Base-by-base conservation (phyloP, 176 grass and related monocot genomes). In the Eragrostis curvula region DNA sequence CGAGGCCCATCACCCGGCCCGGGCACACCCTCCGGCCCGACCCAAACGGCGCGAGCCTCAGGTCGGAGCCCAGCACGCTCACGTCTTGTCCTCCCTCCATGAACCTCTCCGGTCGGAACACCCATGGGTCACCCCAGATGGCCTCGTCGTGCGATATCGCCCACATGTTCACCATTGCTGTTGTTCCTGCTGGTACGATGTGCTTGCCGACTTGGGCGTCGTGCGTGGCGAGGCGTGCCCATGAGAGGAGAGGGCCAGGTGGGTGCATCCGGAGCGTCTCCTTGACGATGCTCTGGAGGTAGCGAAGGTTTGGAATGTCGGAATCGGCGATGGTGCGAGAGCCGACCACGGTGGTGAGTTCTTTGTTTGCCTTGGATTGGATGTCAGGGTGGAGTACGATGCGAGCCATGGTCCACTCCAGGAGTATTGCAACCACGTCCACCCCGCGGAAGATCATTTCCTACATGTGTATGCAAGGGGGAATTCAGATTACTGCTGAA, bases 161-260 rank as follows among this genome's bases (percentile, higher is more conserved):
- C 89, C 80, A 90, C 89, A 90, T 87, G 53, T 87, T 90, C 80
- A 90, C 89, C 84, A 90, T 84, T 0, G 84, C 80, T 2, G 69
- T 90, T 0, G 89, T 90, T 2, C 84, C 89, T 0, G 80, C 68
- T 0, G 69, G 84, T 9, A 90, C 53, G 1, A 87, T 29, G 53
- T 74, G 49, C 53, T 90, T 90, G 11, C 36, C 75, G 3, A 90
- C 75, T 0, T 3, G 44, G 30, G 70, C 11, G 39, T 84, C 88
- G 0, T 10, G 68, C 12, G 64, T 53, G 0, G 84, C 78, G 0
- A 90, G 57, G 3, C 88, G 72, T 2, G 88, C 88, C 88, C 88
- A 90, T 0, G 88, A 90, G 9, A 86, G 88, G 47, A 90, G 88
- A 1, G 83, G 88, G 10, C 83, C 88, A 0, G 88, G 88, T 0